phyloP scores from a whole-genome alignment of 75 land plant species.

The Pinus albicaulis region DNA sequence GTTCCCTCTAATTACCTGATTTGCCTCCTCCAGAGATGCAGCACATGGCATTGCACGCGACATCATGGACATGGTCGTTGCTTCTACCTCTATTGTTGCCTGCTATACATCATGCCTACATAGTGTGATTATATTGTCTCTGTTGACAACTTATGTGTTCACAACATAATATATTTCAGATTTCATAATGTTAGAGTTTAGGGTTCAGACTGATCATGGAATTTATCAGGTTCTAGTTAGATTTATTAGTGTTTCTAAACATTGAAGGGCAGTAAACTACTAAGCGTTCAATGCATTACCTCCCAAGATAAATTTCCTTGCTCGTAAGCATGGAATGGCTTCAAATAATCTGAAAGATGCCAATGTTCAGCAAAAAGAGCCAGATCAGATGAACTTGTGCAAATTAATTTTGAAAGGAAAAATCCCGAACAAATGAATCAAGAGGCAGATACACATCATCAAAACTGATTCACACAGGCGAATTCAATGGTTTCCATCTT shows the following conservation, averaged over 20 bases:
- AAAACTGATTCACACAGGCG: conserved; percentile 1
- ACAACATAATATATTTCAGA: background rate
- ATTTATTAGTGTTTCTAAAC: background rate
- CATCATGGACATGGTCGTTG: conserved; percentile 79
- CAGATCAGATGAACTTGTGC: too few relatives aligned
- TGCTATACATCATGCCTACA: conserved; percentile 22
- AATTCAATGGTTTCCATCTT: conserved; percentile 15
- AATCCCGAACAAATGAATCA: background rate
- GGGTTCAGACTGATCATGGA: background rate
- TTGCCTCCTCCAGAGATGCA: conserved; percentile 66
- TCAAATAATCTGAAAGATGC: conserved; percentile 67
- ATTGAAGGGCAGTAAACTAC: background rate
- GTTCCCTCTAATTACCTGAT: conserved; percentile 55
- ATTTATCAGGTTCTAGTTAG: background rate
- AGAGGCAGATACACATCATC: background rate
- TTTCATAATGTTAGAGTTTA: background rate
- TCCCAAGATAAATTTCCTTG: conserved; percentile 94
- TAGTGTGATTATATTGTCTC: conserved; percentile 3
- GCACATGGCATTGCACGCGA: conserved; percentile 78
- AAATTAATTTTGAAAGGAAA: background rate
- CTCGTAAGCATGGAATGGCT: conserved; percentile 88
- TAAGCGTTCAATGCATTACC: conserved; percentile 31
- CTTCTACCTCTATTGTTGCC: conserved; percentile 96
- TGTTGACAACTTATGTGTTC: background rate
- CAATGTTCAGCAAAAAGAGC: background rate